These are phyloP conservation scores for Epichloe typhina DNA, from an alignment of 2,329 filamentous ascomycete species.

Conservation along the genomic window DNA sequence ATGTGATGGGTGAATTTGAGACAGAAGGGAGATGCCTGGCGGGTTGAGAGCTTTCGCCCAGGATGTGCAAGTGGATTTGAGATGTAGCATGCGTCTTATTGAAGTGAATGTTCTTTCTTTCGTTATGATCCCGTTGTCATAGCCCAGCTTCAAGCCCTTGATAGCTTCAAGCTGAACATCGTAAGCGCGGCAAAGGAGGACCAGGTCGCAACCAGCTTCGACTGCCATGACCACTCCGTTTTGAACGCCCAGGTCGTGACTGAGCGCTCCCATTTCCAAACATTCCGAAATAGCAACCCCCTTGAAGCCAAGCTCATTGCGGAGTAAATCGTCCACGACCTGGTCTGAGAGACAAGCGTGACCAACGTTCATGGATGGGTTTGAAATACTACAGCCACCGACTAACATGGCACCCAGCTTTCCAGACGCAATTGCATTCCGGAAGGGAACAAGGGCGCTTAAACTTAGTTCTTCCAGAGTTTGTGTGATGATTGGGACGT, in stretches of 20 bases:
- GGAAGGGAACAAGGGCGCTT: conserved; percentile 83
- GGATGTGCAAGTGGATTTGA: conserved; percentile 77
- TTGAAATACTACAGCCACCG: conserved; percentile 84
- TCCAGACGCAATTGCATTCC: conserved; percentile 75
- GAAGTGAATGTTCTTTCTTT: conserved; percentile 70
- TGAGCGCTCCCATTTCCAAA: conserved; percentile 90
- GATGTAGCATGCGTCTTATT: conserved; percentile 58
- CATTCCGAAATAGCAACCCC: conserved; percentile 89
- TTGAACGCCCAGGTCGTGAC: conserved; percentile 91
- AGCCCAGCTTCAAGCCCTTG: conserved; percentile 72
- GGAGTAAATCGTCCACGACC: conserved; percentile 77
- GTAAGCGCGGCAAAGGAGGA: conserved; percentile 78
- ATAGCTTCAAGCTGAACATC: conserved; percentile 85
- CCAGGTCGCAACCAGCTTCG: conserved; percentile 86
- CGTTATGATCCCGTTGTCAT: conserved; percentile 82
- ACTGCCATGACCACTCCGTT: conserved; percentile 96
- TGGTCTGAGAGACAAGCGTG: conserved; percentile 89
- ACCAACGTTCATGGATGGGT: conserved; percentile 84
- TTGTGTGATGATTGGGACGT: conserved; percentile 92
- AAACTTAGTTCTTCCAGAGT: conserved; percentile 84
- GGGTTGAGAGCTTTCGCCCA: conserved; percentile 91
- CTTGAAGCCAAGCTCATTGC: conserved; percentile 79
- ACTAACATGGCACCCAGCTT: conserved; percentile 87
- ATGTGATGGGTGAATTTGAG: conserved; percentile 71
- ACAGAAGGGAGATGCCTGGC: conserved; percentile 61